Conservation (phyloP, 1,284 basidiomycete species). For the Nidula niveotomentosa region DNA sequence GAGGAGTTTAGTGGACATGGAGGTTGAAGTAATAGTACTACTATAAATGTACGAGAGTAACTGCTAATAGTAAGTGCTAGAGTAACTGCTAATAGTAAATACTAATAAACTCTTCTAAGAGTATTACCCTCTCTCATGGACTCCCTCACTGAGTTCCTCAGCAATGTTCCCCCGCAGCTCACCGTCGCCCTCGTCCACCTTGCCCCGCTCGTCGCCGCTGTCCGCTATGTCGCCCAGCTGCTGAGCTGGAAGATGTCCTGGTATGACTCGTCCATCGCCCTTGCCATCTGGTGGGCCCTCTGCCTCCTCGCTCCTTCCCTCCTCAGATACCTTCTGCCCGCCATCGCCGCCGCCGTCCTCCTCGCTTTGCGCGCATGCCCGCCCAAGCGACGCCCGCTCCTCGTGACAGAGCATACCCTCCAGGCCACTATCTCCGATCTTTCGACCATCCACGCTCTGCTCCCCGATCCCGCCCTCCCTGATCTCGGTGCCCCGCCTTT, state of each 20-base stretch:
- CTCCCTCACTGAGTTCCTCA: constrained; percentile 47
- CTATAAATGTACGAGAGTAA: too few relatives aligned
- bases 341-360: constrained; percentile 29
- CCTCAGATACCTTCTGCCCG: constrained; percentile 47
- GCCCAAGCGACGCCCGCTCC: constrained; percentile 11
- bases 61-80: too few relatives aligned
- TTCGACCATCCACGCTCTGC: constrained; percentile 49
- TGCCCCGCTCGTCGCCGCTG: constrained; percentile 48
- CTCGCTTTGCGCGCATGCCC: constrained; percentile 25
- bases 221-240: constrained; percentile 53
- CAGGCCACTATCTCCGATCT: constrained; percentile 56
- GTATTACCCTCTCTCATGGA: constrained; percentile 2
- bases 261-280: constrained; percentile 67
- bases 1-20: constrained; percentile 7
- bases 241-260: constrained; percentile 61
- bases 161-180: constrained; percentile 59
- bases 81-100: background rate
- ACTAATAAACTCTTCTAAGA: constrained; percentile 4
- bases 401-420: constrained; percentile 66
- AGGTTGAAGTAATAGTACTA: background rate
- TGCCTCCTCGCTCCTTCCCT: constrained; percentile 61
- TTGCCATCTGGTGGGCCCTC: constrained; percentile 77
- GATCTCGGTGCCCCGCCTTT: constrained; percentile 14
- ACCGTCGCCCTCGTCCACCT: constrained; percentile 58
- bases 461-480: constrained; percentile 30